Percentiles rank a stretch among this genome's conserved stretches.
Evolutionary conservation across 495 filamentous ascomycete species (phyloP).

Genomic region (Podospora fimiseda): DNA sequence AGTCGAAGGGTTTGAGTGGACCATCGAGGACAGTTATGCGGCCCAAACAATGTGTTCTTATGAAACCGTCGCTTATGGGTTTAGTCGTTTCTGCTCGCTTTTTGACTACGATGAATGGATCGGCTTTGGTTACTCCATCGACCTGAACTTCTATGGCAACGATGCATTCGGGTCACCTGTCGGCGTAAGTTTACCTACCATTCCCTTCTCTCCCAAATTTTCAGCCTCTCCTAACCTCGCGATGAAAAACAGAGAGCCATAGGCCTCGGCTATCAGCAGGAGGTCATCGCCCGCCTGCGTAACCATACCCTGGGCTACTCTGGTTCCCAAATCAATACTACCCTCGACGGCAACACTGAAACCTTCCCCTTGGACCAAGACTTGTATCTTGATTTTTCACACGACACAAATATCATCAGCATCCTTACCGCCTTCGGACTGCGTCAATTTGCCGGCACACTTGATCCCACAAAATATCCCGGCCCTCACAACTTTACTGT

Average conservation of each 20-base stretch:
- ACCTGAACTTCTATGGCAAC: slow-evolving; percentile 54
- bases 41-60: slow-evolving; percentile 72
- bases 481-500: slow-evolving; percentile 47
- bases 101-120: slow-evolving; percentile 67
- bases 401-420: slow-evolving; percentile 73
- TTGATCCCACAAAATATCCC: slow-evolving; percentile 38
- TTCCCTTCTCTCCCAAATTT: neutral
- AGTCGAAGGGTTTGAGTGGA: slow-evolving; percentile 47
- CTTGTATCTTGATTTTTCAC: slow-evolving; percentile 77
- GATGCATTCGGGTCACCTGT: slow-evolving; percentile 53
- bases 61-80: slow-evolving; percentile 59
- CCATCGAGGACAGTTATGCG: slow-evolving; percentile 44
- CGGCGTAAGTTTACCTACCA: slow-evolving; percentile 26
- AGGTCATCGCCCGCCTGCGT: slow-evolving; percentile 53
- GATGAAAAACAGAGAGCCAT: slow-evolving; percentile 40
- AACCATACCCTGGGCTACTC: slow-evolving; percentile 47
- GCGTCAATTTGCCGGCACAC: slow-evolving; percentile 54
- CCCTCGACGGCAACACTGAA: slow-evolving; percentile 54
- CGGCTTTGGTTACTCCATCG: slow-evolving; percentile 64
- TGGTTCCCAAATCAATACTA: slow-evolving; percentile 55
- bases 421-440: slow-evolving; percentile 69
- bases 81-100: slow-evolving; percentile 64
- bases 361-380: slow-evolving; percentile 64
- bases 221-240: neutral
- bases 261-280: slow-evolving; percentile 58